Conservation (phyloP, 352 stramenopile species). For the Globisporangium mamillatum region DNA sequence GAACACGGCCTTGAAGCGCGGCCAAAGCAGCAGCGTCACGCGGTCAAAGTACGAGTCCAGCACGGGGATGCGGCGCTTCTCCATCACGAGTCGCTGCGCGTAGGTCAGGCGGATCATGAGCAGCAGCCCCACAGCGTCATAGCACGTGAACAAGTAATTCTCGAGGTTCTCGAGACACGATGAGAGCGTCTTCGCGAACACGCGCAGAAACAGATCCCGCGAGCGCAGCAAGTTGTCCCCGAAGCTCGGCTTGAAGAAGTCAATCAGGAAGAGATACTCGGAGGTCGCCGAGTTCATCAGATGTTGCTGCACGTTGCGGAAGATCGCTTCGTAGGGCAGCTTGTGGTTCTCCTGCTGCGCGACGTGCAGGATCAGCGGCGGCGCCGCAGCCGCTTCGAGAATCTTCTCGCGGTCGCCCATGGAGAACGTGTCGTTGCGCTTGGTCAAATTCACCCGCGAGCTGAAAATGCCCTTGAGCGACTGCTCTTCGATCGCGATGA, state of each 20-base stretch:
- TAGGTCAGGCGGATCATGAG: slow-evolving; percentile 98
- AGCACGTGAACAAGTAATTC: slow-evolving; percentile 97
- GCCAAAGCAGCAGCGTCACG: slow-evolving; percentile 95
- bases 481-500: slow-evolving; percentile 95
- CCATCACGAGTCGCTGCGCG: slow-evolving; percentile 76
- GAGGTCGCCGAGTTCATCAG: slow-evolving; percentile 97
- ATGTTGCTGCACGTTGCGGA: slow-evolving; percentile 95
- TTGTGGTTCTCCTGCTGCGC: slow-evolving; percentile 89
- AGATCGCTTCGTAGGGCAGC: slow-evolving; percentile 96
- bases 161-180: slow-evolving; percentile 96
- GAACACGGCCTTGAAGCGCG: slow-evolving; percentile 96
- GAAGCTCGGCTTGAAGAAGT: slow-evolving; percentile 89
- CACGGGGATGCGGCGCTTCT: slow-evolving; percentile 83
- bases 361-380: slow-evolving; percentile 94
- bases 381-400: slow-evolving; percentile 70
- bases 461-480: slow-evolving; percentile 87
- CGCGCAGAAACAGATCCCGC: slow-evolving; percentile 92
- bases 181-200: slow-evolving; percentile 96
- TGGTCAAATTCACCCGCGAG: slow-evolving; percentile 92
- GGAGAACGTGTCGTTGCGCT: slow-evolving; percentile 94
- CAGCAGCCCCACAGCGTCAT: slow-evolving; percentile 96
- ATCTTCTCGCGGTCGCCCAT: slow-evolving; percentile 91
- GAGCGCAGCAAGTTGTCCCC: slow-evolving; percentile 64
- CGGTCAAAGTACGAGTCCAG: slow-evolving; percentile 97
- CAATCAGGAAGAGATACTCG: slow-evolving; percentile 96